Conservation (phyloP, 768 basidiomycete species). For the Tylopilus rubrobrunneus region DNA sequence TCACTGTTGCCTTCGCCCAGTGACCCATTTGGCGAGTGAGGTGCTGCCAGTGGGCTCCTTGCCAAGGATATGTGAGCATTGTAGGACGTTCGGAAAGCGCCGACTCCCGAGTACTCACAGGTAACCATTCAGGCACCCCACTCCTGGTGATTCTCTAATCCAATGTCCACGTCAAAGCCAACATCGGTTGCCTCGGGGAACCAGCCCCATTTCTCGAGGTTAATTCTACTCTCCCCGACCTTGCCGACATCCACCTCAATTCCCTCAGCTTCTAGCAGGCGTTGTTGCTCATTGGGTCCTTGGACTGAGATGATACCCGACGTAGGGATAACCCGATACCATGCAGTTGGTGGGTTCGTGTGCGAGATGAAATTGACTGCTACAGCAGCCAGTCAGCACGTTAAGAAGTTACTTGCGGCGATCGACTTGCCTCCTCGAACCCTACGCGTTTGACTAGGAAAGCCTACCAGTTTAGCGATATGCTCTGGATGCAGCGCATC, state of each 20-base stretch:
- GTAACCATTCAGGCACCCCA: conserved; percentile 5
- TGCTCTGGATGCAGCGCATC: conserved; percentile 36
- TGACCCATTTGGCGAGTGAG: no score
- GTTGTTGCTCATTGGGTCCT: conserved; percentile 43
- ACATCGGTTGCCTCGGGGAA: conserved; percentile 39
- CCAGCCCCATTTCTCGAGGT: conserved; percentile 55
- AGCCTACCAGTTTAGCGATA: conserved; percentile 70
- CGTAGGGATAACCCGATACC: conserved; percentile 71
- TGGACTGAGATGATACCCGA: conserved; percentile 65
- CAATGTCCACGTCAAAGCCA: background rate
- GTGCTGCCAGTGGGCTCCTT: no score
- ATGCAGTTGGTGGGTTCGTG: conserved; percentile 62
- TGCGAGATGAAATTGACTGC: conserved; percentile 71
- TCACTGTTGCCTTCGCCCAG: no score
- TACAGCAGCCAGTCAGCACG: conserved; percentile 20
- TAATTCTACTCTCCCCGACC: conserved; percentile 52
- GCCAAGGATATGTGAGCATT: no score
- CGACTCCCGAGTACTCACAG: no score
- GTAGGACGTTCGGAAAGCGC: no score
- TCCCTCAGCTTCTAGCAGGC: conserved; percentile 70
- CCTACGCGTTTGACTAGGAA: conserved; percentile 68
- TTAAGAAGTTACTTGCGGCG: background rate
- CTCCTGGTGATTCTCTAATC: conserved; percentile 5
- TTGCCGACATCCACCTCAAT: conserved; percentile 57
- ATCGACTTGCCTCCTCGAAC: conserved; percentile 64